Base-by-base conservation (phyloP, 345 rosid genomes). In the Melastoma malabathricum region DNA sequence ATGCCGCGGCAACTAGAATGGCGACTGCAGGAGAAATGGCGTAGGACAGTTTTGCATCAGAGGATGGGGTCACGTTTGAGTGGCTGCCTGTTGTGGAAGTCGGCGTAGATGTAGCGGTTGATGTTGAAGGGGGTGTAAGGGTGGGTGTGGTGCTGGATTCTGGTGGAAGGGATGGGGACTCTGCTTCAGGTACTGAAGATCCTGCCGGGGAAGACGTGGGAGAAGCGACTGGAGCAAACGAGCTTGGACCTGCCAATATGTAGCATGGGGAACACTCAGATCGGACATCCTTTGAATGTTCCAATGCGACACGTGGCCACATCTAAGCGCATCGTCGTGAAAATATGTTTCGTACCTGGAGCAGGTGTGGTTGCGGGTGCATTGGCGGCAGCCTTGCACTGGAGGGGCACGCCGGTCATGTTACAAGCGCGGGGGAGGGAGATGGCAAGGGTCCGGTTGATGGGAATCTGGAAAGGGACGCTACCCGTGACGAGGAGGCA, bases 351-450 rank as follows among this genome's bases (percentile, higher is more conserved):
- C 25, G 4, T 69, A 82, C 97, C 97, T 66, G 94, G 94, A 62
- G 94, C 76, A 55, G 96, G 81, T 74, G 78, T 15, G 46, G 98
- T 90, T 10, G 77, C 46, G 18, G 59, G 72, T 44, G 78, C 22
- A 46, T 81, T 77, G 72, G 79, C 71, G 64, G 20, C 46, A 72
- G 92, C 79, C 74, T 80, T 64, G 82, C 98, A 86, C 47, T 84
- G 87, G 59, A 90, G 56, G 13, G 96, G 86, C 48, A 86, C 83
- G 5, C 80, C 67, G 15, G 89, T 71, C 92, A 80, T 80, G 75
- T 82, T 86, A 57, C 96, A 86, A 41, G 92, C 82, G 0, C 79
- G 82, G 6, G 98, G 96, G 39, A 90, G 96, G 45, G 85, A 72
- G 56, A 90, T 61, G 23, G 93, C 95, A 15, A 86, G 78, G 55